phyloP scores from a whole-genome alignment of 768 basidiomycete genomes.

The Gautieria morchelliformis region DNA sequence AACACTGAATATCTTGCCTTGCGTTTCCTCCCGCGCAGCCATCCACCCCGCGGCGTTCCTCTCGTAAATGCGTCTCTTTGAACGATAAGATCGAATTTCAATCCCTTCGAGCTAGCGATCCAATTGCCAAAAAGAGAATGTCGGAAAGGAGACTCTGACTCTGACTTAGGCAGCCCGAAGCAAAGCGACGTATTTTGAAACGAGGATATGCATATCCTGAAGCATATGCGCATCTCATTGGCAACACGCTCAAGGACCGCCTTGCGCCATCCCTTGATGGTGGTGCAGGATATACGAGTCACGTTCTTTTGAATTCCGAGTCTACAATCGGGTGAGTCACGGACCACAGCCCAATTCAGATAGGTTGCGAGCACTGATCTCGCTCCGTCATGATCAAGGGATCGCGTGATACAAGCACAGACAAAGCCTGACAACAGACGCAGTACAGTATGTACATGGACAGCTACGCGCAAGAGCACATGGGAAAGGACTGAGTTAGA shows the following conservation, averaged over 20 bases:
- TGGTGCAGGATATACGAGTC: too few species aligned
- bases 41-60: background rate
- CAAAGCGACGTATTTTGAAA: conserved; percentile 19
- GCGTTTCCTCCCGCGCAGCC: background rate
- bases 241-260: conserved; percentile 43
- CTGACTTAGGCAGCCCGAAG: background rate
- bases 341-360: too few species aligned
- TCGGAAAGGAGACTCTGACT: background rate
- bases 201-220: conserved; percentile 43
- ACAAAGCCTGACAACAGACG: too few species aligned
- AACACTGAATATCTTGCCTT: background rate
- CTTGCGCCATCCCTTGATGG: conserved; percentile 47
- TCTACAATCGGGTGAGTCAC: too few species aligned
- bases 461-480: too few species aligned
- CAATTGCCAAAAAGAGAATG: background rate
- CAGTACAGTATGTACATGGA: too few species aligned
- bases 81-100: background rate
- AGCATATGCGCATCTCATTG: conserved; percentile 40
- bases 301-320: too few species aligned
- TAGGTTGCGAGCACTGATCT: too few species aligned
- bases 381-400: too few species aligned
- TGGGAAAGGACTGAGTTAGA: too few species aligned
- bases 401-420: too few species aligned
- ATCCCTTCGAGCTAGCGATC: too few species aligned
- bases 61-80: background rate